These are phyloP conservation scores for Podaxis mareebaensis DNA, from an alignment of 768 basidiomycete genomes.

Conservation along the genomic window DNA sequence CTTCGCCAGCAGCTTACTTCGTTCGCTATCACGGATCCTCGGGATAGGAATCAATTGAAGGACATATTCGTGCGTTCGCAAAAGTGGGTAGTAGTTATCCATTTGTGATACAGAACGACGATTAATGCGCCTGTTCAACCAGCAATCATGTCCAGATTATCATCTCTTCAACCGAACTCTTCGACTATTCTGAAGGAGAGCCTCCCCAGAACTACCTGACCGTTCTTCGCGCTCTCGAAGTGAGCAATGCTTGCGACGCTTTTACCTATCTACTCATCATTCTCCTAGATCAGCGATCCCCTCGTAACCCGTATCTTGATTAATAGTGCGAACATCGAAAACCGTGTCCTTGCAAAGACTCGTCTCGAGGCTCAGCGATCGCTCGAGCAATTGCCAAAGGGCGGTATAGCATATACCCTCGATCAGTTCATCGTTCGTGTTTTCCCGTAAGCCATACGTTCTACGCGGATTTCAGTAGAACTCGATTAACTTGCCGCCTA, in stretches of 20 bases:
- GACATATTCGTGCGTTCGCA: conserved; percentile 53
- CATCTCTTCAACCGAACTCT: conserved; percentile 71
- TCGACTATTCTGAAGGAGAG: conserved; percentile 79
- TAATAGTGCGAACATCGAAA: conserved; percentile 73
- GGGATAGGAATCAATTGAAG: conserved; percentile 61
- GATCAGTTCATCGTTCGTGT: conserved; percentile 65
- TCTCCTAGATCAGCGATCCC: conserved; percentile 66
- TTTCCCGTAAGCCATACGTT: conserved; percentile 51
- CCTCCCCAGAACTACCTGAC: conserved; percentile 64
- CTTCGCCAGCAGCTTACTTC: conserved; percentile 60
- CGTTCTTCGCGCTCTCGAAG: conserved; percentile 80
- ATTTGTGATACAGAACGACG: neutral
- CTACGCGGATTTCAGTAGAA: neutral
- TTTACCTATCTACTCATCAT: neutral
- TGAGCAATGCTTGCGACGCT: neutral
- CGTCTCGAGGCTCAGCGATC: conserved; percentile 65
- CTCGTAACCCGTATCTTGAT: conserved; percentile 82
- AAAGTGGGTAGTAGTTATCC: conserved; percentile 52
- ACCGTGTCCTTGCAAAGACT: conserved; percentile 59
- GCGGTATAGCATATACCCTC: conserved; percentile 63
- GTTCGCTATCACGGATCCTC: conserved; percentile 73
- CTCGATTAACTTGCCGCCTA: neutral
- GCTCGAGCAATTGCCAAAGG: conserved; percentile 41
- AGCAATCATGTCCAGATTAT: conserved; percentile 57
- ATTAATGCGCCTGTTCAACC: neutral